Conservation (phyloP, 306 rosid genomes). For the Datisca glomerata region DNA sequence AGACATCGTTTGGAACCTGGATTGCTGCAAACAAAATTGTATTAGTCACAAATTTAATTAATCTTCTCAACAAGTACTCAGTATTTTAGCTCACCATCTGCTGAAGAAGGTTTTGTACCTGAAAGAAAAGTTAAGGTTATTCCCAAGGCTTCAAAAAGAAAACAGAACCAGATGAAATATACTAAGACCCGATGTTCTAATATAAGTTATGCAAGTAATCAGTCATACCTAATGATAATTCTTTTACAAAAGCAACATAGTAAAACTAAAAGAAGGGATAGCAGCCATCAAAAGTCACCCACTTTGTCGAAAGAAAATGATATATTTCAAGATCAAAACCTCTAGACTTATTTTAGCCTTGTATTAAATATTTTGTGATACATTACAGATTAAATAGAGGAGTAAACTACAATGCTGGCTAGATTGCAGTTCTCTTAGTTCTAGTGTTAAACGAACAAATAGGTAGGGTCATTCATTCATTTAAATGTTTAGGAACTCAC, state of each 20-base stretch:
- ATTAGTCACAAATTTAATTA: conserved; percentile 21
- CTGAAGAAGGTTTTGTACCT: conserved; percentile 98
- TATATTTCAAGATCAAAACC: not conserved
- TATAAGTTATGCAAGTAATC: not conserved
- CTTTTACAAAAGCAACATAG: too few relatives aligned
- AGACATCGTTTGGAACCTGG: conserved; percentile 85
- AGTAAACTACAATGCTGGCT: not conserved
- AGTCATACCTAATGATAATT: too few relatives aligned
- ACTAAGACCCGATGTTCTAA: not conserved
- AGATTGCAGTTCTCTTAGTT: too few relatives aligned
- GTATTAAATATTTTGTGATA: too few relatives aligned
- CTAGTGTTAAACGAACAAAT: too few relatives aligned
- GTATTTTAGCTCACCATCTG: conserved; percentile 72
- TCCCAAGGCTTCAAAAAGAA: too few relatives aligned
- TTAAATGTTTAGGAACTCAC: conserved; percentile 35
- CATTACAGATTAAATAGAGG: not conserved
- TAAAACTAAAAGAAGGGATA: too few relatives aligned
- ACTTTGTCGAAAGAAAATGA: not conserved
- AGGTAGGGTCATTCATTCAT: too few relatives aligned
- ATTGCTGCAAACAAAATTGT: conserved; percentile 48
- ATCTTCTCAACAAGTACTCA: conserved; percentile 9
- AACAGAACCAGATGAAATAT: conserved; percentile 9
- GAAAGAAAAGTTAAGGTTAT: too few relatives aligned
- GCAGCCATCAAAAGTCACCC: not conserved
- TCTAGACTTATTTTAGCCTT: too few relatives aligned